Evolutionary conservation across 2,329 filamentous ascomycete species (phyloP).

Genomic region (Fonsecaea monophora): DNA sequence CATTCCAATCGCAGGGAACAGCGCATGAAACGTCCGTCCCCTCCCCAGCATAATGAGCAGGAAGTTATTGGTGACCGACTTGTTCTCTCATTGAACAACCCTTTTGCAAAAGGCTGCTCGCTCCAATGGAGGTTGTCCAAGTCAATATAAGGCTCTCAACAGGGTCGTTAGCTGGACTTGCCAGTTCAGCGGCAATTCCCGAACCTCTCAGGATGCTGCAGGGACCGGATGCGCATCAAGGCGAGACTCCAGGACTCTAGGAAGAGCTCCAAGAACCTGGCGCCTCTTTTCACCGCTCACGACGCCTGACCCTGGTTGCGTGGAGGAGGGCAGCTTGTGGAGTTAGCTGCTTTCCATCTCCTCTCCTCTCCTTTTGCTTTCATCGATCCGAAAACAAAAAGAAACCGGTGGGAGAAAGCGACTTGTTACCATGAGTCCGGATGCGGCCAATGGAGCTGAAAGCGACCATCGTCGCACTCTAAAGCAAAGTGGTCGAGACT

Average conservation of each 20-base stretch:
- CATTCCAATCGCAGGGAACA: constrained; percentile 9
- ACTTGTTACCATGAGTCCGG: constrained; percentile 25
- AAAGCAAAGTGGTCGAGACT: constrained; percentile 29
- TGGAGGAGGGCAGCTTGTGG: constrained; percentile 12
- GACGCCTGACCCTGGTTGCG: constrained; percentile 6
- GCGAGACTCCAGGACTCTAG: not conserved
- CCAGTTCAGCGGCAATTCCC: constrained; percentile 3
- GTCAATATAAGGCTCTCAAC: constrained; percentile 13
- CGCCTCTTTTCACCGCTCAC: constrained; percentile 10
- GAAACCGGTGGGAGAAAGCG: constrained; percentile 22
- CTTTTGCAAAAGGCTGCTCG: not conserved
- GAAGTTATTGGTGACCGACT: not conserved
- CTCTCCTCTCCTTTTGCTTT: constrained; percentile 25
- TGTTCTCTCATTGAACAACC: not conserved
- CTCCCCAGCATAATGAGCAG: not conserved
- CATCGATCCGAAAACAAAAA: constrained; percentile 33
- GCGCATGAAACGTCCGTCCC: constrained; percentile 20
- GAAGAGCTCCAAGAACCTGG: constrained; percentile 6
- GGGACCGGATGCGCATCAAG: constrained; percentile 5
- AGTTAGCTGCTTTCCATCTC: not conserved
- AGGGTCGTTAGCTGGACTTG: constrained; percentile 7
- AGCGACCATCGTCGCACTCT: constrained; percentile 23
- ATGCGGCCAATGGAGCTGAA: constrained; percentile 30
- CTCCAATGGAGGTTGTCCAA: not conserved
- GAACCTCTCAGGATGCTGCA: constrained; percentile 6